A percentile compares a stretch with the other conserved stretches of the same genome.
Evolutionary conservation across 495 filamentous ascomycete species (phyloP).

Genomic region (Rostrohypoxylon terebratum): DNA sequence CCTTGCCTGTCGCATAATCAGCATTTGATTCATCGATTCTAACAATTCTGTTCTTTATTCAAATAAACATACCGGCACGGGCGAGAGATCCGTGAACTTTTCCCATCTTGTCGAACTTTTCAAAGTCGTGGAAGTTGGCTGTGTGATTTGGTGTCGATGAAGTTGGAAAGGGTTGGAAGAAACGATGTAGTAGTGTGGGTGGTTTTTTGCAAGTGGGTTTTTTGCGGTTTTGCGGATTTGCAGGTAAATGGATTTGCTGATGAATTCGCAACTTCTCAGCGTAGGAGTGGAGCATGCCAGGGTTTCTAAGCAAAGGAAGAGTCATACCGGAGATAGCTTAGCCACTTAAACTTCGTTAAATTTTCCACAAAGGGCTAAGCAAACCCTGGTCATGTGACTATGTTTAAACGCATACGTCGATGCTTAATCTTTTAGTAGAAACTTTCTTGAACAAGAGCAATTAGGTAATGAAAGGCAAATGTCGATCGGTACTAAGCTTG

Average conservation of each 20-base stretch:
- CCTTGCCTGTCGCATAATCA: conserved; percentile 53
- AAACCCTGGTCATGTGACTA: conserved; percentile 44
- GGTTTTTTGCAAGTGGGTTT: conserved; percentile 3
- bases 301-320: conserved; percentile 15
- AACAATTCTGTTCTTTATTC: too few relatives aligned
- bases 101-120: conserved; percentile 70
- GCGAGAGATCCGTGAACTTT: conserved; percentile 94
- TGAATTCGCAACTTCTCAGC: conserved; percentile 39
- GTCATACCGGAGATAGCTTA: conserved; percentile 31
- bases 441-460: not conserved
- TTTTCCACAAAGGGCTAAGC: conserved; percentile 39
- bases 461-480: conserved; percentile 17
- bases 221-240: not conserved
- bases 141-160: conserved; percentile 28
- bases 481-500: not conserved
- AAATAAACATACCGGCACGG: conserved; percentile 77
- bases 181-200: conserved; percentile 33
- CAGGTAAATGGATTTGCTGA: conserved; percentile 12
- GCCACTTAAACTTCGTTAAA: conserved; percentile 35
- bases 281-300: conserved; percentile 10
- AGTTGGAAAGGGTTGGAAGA: conserved; percentile 17
- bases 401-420: not conserved
- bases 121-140: conserved; percentile 10
- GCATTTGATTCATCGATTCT: not conserved
- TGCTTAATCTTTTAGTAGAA: not conserved